Conservation (phyloP, 768 basidiomycete species). For the Tylopilus plumbeoviolaceoides region DNA sequence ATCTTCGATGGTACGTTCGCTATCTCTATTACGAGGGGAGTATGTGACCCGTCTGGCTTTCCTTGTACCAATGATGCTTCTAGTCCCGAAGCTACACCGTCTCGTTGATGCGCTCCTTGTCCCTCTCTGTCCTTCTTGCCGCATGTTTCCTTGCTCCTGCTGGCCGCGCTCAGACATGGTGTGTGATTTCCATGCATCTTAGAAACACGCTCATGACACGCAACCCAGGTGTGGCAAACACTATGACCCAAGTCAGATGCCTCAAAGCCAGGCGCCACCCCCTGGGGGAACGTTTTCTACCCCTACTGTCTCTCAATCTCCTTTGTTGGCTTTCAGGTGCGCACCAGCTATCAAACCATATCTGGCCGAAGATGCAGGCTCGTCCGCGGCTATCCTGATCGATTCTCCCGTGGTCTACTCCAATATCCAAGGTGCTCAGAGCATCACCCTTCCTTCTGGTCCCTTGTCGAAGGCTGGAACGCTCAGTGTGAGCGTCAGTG, state of each 20-base stretch:
- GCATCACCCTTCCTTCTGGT: constrained; percentile 35
- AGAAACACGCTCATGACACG: background rate
- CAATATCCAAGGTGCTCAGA: constrained; percentile 40
- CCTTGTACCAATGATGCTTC: background rate
- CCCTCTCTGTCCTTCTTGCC: constrained; percentile 11
- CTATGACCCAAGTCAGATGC: constrained; percentile 43
- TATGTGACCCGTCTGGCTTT: background rate
- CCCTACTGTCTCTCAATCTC: constrained; percentile 34
- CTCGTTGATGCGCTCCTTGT: constrained; percentile 7
- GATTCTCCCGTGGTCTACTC: constrained; percentile 48
- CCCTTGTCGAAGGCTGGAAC: constrained; percentile 24
- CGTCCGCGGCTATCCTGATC: constrained; percentile 45
- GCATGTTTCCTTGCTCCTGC: constrained; percentile 14
- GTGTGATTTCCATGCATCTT: background rate
- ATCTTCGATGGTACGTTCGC: constrained; percentile 3
- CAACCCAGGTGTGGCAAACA: constrained; percentile 44
- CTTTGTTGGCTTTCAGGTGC: constrained; percentile 55
- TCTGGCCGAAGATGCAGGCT: constrained; percentile 46
- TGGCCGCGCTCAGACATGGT: constrained; percentile 28
- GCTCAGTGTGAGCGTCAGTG: constrained; percentile 41
- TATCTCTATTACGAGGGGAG: background rate
- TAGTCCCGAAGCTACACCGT: background rate
- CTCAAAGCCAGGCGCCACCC: constrained; percentile 31
- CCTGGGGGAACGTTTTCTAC: constrained; percentile 48
- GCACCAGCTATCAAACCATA: constrained; percentile 56